Evolutionary conservation across 1,284 basidiomycete species (phyloP), one percentile per base, ranked within the genome.

Genomic region (Trichosporon faecale): DNA sequence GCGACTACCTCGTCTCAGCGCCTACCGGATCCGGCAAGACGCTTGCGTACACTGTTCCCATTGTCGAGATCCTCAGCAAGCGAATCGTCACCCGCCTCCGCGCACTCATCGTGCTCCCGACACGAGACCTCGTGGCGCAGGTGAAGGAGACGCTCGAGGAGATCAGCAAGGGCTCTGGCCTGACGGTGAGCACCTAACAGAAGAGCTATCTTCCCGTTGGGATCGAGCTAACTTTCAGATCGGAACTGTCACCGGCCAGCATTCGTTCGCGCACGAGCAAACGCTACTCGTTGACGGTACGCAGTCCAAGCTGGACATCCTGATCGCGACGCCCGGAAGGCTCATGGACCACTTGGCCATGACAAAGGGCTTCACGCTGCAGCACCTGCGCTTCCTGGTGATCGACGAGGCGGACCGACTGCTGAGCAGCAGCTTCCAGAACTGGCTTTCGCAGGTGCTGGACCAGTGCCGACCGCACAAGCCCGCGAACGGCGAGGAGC

Each of bases 11-110:
- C 76, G 92, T 97, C n/a, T 97, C 94, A 5, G 97, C 97, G 1
- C 97, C 97, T 0, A 99, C 96, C 0, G 96, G 96, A 35, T 95
- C 93, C 75, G 96, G 96, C 0, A 99, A 99, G 85, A 99, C 96
- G 0, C 86, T 99, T 23, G 93, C 94, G 14, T 99, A 99, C 83
- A 91, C 91, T 3, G 85, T 98, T 21, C 96, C 96, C 1, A 92
- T 98, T 67, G 86, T 98, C 31, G 93, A 98, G 91, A 86, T 90
- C 8, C 85, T 97, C 14, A 89, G 91, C 2, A 81, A 86, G 0
- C 87, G 93, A 60, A 85, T 92, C 21, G 88, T 95, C 7, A 94
- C 91, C 0, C 88, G 93, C 33, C 84, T 99, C 14, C 88, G 97
- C n/a, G 95, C 96, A 0, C 86, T 99, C 4, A 87, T 99, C 52